Evolutionary conservation across 2,329 filamentous ascomycete genomes (phyloP), one percentile per base, ranked within the genome.

Genomic region (Calonectria honghensis): DNA sequence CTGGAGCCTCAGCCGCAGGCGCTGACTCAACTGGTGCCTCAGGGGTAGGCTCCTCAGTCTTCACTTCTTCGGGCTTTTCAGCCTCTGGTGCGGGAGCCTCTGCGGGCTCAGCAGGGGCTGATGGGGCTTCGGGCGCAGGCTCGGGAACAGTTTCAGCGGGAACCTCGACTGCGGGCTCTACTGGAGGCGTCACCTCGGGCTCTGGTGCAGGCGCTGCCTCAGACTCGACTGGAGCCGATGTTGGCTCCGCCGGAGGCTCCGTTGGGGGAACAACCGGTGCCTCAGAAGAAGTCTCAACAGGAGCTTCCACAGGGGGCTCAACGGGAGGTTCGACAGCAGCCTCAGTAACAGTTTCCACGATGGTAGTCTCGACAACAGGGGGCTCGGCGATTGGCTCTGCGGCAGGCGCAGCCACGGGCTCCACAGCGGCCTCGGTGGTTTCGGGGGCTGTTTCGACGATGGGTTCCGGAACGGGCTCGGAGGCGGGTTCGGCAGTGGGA

Each of bases 41-140:
- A 32, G 68, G 37, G 18, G n/a, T 61, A 20, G 73, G 68, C n/a
- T 79, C 76, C 16, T 77, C 72, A 0, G 51, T 52, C 37, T 76
- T 70, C 10, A 66, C 41, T n/a, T 69, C 66, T 32, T 32, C 59
- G 5, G 61, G 51, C 39, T 75, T 69, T 16, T 50, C 29, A 27
- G 32, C 68, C 29, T 51, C 57, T 31, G 57, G 57, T 11, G 37
- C 37, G 7, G 64, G 64, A 39, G 24, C 41, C 7, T 67, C 52
- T 48, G 29, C 27, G 29, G 39, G 57, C 16, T 63, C 57, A 41
- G 37, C 35, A 27, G 52, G 52, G 16, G 37, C 61, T 6, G 32
- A 37, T 65, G 39, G 31, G 20, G 11, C 65, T 51, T 74, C 70
- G 18, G 65, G 32, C 29, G 39, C 20, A 31, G 68, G n/a, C 27